Evolutionary conservation across 352 stramenopile species (phyloP), one percentile per base, ranked within the genome.

Genomic region (Pythium vanterpoolii): DNA sequence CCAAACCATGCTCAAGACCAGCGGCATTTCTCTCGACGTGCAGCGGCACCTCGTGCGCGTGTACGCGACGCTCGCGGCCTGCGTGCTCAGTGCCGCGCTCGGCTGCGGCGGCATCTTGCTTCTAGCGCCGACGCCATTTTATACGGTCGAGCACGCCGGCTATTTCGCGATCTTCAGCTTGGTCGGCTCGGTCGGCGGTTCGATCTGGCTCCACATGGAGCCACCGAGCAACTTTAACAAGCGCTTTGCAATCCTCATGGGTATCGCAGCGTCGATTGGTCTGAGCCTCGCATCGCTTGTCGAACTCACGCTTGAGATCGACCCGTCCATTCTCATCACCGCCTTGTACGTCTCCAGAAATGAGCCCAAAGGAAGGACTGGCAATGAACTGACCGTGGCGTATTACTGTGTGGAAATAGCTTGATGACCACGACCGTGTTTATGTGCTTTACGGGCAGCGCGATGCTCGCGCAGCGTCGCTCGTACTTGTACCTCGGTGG

Each of bases 401-500:
- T n/a, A 6, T 57, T 33, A 38, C 19, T 59, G 33, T 47, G 21
- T 30, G 16, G 19, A 27, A 59, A 18, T 59, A 63, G 36, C 23
- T 47, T 94, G 40, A 68, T 86, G 65, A 96, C 89, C 28, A 83
- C 76, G 47, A 76, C 83, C 33, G 74, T 96, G 53, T 97, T 97
- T 62, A 52, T 86, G 49, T 93, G 81, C 80, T 97, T 97, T 66
- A 82, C 84, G 24, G 83, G 68, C 58, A 87, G 79, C 30, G 89
- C 89, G 4, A 56, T 96, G 33, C 55, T 95, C 8, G 83, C 81
- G 40, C 86, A 88, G 36, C 75, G 86, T 19, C 80, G 89, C 64
- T 81, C 73, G 49, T 92, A 91, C 64, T 55, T 97, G 60, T 97
- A 95, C 65, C 69, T 97, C 21, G 83, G 83, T 11, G 86, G 76